These are phyloP conservation scores for Chaetomium globosum DNA, from an alignment of 2,329 filamentous ascomycete species.

Conservation along the genomic window DNA sequence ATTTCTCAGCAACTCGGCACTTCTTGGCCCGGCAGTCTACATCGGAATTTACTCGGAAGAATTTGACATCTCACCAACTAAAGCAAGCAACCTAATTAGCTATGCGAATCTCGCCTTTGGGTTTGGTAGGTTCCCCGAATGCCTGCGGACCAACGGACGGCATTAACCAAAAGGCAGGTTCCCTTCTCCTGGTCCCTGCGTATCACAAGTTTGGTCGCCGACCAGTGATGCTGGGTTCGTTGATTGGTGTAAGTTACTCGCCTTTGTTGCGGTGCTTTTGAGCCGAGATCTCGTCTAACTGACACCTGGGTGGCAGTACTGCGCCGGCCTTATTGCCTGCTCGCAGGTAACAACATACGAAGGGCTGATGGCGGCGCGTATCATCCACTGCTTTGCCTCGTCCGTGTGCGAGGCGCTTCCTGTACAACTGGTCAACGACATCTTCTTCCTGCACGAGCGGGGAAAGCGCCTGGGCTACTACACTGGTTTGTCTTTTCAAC, in stretches of 20 bases:
- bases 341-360: constrained; percentile 41
- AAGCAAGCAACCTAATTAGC: constrained; percentile 56
- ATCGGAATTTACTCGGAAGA: constrained; percentile 54
- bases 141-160: neutral
- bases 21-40: constrained; percentile 59
- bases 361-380: constrained; percentile 43
- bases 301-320: constrained; percentile 38
- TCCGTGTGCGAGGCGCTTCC: constrained; percentile 47
- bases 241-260: constrained; percentile 40
- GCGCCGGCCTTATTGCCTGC: constrained; percentile 43
- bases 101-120: constrained; percentile 63
- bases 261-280: neutral
- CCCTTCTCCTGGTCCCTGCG: constrained; percentile 56
- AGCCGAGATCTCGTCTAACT: neutral
- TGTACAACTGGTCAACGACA: constrained; percentile 47
- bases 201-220: constrained; percentile 52
- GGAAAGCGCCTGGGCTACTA: constrained; percentile 60
- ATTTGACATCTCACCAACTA: constrained; percentile 52
- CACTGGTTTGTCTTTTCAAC: constrained; percentile 45
- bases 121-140: constrained; percentile 46
- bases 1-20: constrained; percentile 57
- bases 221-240: constrained; percentile 45
- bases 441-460: constrained; percentile 48
- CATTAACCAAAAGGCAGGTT: constrained; percentile 40
- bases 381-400: constrained; percentile 44